Evolutionary conservation across 2,329 filamentous ascomycete genomes (phyloP).

Genomic region (Cercospora canescens): DNA sequence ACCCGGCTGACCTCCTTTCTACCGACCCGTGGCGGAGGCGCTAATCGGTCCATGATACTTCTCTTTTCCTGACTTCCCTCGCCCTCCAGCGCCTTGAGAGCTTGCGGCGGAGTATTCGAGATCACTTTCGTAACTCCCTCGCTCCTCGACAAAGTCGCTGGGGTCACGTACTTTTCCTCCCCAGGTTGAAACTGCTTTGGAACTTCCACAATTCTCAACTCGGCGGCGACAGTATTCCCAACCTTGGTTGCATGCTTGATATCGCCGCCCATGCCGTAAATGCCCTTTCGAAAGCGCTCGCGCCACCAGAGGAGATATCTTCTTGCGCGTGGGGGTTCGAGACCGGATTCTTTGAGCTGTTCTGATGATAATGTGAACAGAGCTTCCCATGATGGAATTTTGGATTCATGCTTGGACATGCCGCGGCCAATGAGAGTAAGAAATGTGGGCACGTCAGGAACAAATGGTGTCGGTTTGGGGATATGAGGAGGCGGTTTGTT

Average conservation of each 20-base stretch:
- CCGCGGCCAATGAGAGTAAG: slow-evolving; percentile 87
- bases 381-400: slow-evolving; percentile 87
- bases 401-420: slow-evolving; percentile 76
- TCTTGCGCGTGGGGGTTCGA: slow-evolving; percentile 80
- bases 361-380: slow-evolving; percentile 78
- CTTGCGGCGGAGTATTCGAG: slow-evolving; percentile 56
- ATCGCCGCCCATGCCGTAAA: slow-evolving; percentile 81
- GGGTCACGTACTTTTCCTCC: slow-evolving; percentile 10
- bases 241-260: slow-evolving; percentile 66
- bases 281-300: slow-evolving; percentile 76
- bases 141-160: slow-evolving; percentile 53
- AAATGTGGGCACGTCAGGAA: slow-evolving; percentile 83
- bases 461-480: slow-evolving; percentile 77
- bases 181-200: slow-evolving; percentile 3
- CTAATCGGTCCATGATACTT: slow-evolving; percentile 28
- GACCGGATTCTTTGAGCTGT: slow-evolving; percentile 78
- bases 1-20: slow-evolving; percentile 43
- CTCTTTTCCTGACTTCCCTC: slow-evolving; percentile 21
- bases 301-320: slow-evolving; percentile 87
- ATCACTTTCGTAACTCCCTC: slow-evolving; percentile 59
- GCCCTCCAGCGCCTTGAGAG: slow-evolving; percentile 28
- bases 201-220: slow-evolving; percentile 60
- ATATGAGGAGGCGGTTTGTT: slow-evolving; percentile 36
- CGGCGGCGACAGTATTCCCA: slow-evolving; percentile 49
- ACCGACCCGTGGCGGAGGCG: slow-evolving; percentile 37